Evolutionary conservation across 2,329 filamentous ascomycete species (phyloP), one percentile per base, ranked within the genome.

Genomic region (Sclerotinia spermophila): DNA sequence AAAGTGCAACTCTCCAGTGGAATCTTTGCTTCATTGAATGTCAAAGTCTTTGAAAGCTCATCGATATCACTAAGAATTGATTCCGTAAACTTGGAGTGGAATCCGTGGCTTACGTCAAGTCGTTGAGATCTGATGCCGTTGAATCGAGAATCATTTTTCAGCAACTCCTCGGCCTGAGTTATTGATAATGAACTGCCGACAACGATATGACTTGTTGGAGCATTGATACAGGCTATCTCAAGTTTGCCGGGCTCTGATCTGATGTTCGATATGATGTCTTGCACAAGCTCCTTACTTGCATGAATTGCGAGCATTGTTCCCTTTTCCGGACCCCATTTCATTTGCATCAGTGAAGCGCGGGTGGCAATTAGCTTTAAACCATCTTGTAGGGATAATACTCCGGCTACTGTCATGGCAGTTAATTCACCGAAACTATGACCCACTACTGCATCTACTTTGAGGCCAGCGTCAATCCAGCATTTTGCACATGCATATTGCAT

Each of bases 371-470:
- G 45, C 30, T 81, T 62, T 6, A 62, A 24, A 10, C 59, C 42
- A 3, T 42, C 59, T 27, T 62, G 38, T 33, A 62, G 38, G 42
- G 59, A 62, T 44, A 62, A 13, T 33, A 62, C 27, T 30, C 38
- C 59, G 35, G 80, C 76, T 0, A 82, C 74, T 27, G 30, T 58
- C 55, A 58, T 58, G 30, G 81, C 81, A 0, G 80, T 80, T 1
- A 82, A 71, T 67, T 83, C 76, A 1, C 82, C 82, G 60, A 83
- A 79, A 67, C 80, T 82, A 70, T 83, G 82, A 0, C 82, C 82
- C 13, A 74, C 69, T 17, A 76, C 38, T 10, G 70, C 65, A 42
- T 35, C 66, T 21, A 71, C 56, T 33, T 56, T 13, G 3, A 75
- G 27, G 2, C 72, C 74, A 27, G 24, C 67, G 30, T 74, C 72